Evolutionary conservation across 257 asterid genomes (phyloP).

Genomic region (Mentha longifolia): DNA sequence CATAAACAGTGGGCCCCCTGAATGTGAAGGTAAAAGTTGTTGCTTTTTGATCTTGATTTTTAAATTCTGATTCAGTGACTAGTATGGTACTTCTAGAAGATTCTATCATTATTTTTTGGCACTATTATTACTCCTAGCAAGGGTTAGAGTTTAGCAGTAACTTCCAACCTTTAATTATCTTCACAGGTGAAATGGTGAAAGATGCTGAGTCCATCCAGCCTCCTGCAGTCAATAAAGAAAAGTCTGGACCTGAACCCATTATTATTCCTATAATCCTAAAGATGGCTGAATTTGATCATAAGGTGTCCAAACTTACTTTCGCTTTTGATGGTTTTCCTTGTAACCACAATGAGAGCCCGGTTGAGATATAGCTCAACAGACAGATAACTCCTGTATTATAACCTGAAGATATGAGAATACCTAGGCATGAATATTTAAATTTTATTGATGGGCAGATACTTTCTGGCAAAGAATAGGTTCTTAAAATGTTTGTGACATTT

Average conservation of each 20-base stretch:
- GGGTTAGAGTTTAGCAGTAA: slow-evolving; percentile 5
- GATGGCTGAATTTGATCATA: slow-evolving; percentile 97
- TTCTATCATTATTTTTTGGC: slow-evolving; percentile 3
- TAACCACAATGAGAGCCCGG: slow-evolving; percentile 20
- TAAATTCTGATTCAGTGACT: slow-evolving; percentile 3
- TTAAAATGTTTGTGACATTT: neutral
- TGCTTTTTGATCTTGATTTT: slow-evolving; percentile 24
- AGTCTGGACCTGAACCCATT: slow-evolving; percentile 88
- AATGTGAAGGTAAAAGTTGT: slow-evolving; percentile 50
- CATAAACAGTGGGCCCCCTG: slow-evolving; percentile 43
- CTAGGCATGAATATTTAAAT: neutral
- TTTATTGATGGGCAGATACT: neutral
- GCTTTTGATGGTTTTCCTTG: slow-evolving; percentile 23
- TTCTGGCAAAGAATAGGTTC: slow-evolving; percentile 4
- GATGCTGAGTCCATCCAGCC: slow-evolving; percentile 44
- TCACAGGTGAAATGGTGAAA: slow-evolving; percentile 60
- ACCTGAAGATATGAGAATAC: slow-evolving; percentile 12
- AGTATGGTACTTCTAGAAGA: slow-evolving; percentile 12
- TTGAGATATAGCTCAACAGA: slow-evolving; percentile 17
- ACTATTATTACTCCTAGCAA: neutral
- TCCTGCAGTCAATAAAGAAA: slow-evolving; percentile 53
- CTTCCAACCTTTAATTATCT: slow-evolving; percentile 28
- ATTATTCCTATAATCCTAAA: slow-evolving; percentile 82
- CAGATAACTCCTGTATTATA: slow-evolving; percentile 12
- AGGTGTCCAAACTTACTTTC: slow-evolving; percentile 51